Base-by-base conservation (phyloP, 768 basidiomycete species). In the Russula virescens region DNA sequence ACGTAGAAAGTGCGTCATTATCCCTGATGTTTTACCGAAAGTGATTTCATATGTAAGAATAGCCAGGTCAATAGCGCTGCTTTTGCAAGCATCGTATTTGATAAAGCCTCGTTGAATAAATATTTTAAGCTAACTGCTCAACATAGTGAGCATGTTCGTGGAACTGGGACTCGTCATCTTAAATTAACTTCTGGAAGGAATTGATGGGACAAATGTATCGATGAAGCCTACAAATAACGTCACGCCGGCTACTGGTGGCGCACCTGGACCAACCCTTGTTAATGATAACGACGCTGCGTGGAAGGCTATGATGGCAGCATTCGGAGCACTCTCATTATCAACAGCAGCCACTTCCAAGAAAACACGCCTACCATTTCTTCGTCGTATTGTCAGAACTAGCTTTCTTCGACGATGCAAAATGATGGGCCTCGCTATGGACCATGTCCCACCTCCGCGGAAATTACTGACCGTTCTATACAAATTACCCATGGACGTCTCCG, bases 291-390 rank as follows among this genome's bases (percentile, higher is more conserved):
- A 47, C 16, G 38, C 45, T 31, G 46, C 28, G 14, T 66, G 57
- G 57, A 59, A 42, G 58, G 14, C 31, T 47, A 55, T 66, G 57
- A 28, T 65, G 21, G 40, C 40, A 19, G 38, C 52, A 50, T 55
- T 65, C 3, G 63, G 57, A 43, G 43, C 58, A 21, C 63, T 59
- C 43, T 59, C 48, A 16, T 60, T 65, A 25, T 66, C 57, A 21
- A 52, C 54, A 26, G 35, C 45, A 47, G 35, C 49, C 13, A 35
- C 56, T 23, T 38, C 65, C 31, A 59, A 56, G 45, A 58, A 59
- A 43, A 16, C 31, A 4, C 74, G 73, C 55, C 75, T 87, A 6
- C 87, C 87, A 0, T 88, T 88, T 68, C 74, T 86, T 23, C 73
- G 70, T 28, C 80, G 83, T 13, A 83, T 81, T 65, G 67, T 88